Conservation (phyloP, 2,329 filamentous ascomycete genomes). For the Lecanicillium sp. region DNA sequence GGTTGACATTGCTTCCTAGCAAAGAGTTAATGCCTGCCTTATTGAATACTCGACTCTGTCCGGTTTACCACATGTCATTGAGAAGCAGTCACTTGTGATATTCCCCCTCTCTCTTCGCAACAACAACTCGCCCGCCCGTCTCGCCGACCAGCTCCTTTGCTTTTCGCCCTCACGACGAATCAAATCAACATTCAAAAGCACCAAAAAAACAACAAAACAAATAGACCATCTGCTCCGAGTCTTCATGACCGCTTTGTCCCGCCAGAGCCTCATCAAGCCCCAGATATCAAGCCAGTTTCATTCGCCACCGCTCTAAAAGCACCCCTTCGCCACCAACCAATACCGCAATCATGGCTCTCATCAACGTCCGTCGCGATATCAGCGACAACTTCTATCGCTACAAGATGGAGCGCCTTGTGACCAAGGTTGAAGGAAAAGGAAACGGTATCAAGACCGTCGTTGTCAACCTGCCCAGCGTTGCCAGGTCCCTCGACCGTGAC, state of each 20-base stretch:
- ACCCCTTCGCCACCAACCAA: conserved; percentile 14
- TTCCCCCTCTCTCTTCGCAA: conserved; percentile 17
- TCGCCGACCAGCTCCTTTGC: conserved; percentile 3
- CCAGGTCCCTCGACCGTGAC: conserved; percentile 83
- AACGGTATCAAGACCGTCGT: conserved; percentile 99
- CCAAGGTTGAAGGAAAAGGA: conserved; percentile 99
- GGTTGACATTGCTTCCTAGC: conserved; percentile 56
- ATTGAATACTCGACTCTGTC: conserved; percentile 37
- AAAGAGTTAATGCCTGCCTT: conserved; percentile 51
- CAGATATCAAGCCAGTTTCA: conserved; percentile 3
- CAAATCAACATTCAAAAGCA: conserved; percentile 1
- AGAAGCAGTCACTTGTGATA: conserved; percentile 49
- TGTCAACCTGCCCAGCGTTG: conserved; percentile 92
- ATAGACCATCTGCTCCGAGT: background rate
- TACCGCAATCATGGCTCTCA: conserved; percentile 77
- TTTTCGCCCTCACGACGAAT: background rate
- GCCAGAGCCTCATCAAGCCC: conserved; percentile 9
- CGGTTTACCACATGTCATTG: conserved; percentile 49
- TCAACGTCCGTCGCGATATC: conserved; percentile 98
- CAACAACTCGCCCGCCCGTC: too few relatives aligned
- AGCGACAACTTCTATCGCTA: conserved; percentile 99
- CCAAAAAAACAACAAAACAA: background rate
- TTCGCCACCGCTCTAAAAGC: conserved; percentile 1
- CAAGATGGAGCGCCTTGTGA: conserved; percentile 99
- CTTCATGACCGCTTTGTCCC: conserved; percentile 7